phyloP scores from a whole-genome alignment of 2,329 filamentous ascomycete species.

The Colletotrichum incanum region DNA sequence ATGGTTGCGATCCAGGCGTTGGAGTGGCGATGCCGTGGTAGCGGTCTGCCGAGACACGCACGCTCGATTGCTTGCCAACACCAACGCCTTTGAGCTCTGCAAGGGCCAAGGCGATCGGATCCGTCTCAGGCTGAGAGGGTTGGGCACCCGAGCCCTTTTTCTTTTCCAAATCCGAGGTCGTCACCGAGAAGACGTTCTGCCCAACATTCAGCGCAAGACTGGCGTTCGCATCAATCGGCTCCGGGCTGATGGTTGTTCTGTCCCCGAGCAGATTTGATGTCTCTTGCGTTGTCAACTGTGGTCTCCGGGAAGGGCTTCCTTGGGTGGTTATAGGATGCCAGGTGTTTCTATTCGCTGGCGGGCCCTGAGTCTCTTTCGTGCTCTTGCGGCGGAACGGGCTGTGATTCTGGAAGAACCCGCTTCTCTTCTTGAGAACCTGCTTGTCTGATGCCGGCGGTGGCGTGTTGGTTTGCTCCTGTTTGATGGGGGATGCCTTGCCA shows the following conservation, averaged over 20 bases:
- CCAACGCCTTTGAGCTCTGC: conserved; percentile 91
- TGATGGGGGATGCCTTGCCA: conserved; percentile 81
- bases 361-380: conserved; percentile 75
- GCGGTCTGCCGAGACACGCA: conserved; percentile 93
- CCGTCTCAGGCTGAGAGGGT: conserved; percentile 74
- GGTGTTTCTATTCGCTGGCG: conserved; percentile 68
- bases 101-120: conserved; percentile 93
- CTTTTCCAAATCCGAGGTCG: conserved; percentile 78
- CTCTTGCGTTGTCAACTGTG: conserved; percentile 58
- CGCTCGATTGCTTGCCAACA: conserved; percentile 82
- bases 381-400: conserved; percentile 95
- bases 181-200: conserved; percentile 95
- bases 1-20: conserved; percentile 66
- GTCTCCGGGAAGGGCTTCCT: conserved; percentile 54
- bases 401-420: conserved; percentile 93
- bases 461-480: conserved; percentile 67
- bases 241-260: conserved; percentile 74
- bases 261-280: conserved; percentile 57
- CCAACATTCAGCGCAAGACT: conserved; percentile 95
- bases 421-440: conserved; percentile 78
- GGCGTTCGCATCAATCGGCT: conserved; percentile 91
- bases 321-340: conserved; percentile 64
- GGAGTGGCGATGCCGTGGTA: conserved; percentile 96
- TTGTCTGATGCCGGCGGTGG: conserved; percentile 72
- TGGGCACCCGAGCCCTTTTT: conserved; percentile 53